Base-by-base conservation (phyloP, 108 stramenopile species). In the Nannochloropsis salina region DNA sequence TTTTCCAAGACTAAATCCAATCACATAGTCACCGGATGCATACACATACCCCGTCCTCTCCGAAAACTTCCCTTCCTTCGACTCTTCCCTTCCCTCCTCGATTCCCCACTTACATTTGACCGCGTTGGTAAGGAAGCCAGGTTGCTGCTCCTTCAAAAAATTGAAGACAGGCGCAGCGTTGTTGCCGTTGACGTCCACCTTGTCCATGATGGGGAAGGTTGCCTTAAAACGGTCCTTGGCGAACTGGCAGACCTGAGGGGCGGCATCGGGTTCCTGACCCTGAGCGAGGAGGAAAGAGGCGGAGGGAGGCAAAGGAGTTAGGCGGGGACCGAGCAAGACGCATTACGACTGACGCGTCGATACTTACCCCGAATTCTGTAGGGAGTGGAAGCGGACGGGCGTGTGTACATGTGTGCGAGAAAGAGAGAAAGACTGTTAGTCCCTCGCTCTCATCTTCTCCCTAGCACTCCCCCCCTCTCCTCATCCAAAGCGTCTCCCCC, bases 101-200 rank as follows among this genome's bases (percentile, higher is more conserved):
- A n/a, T n/a, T n/a, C n/a, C n/a, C n/a, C n/a, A 74, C 61, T 15
- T 74, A 74, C 61, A 74, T n/a, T 74, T 74, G 20, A 74, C 61
- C 15, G 61, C 15, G 61, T 74, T 74, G 61, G 61, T 74, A 74
- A 74, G 15, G n/a, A 74, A 74, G n/a, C 61, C 61, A 74, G 61
- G n/a, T n/a, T 74, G 61, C 5, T 74, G 61, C 61, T 74, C 61
- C 61, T 74, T 74, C 61, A 74, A n/a, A 5, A 3, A 74, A 74
- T 74, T 74, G n/a, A 74, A 74, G n/a, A 74, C n/a, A 74, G 61
- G 61, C 61, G 61, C 61, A 74, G 61, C 61, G 61, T 74, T 74
- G 15, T 74, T 74, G n/a, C 61, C 61, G 4, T 74, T 74, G 20
- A 74, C 61, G 61, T 74, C 61, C 61, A 74, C 61, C 61, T 74